These are phyloP conservation scores for Suillus plorans DNA, from an alignment of 768 basidiomycete species.

Conservation along the genomic window DNA sequence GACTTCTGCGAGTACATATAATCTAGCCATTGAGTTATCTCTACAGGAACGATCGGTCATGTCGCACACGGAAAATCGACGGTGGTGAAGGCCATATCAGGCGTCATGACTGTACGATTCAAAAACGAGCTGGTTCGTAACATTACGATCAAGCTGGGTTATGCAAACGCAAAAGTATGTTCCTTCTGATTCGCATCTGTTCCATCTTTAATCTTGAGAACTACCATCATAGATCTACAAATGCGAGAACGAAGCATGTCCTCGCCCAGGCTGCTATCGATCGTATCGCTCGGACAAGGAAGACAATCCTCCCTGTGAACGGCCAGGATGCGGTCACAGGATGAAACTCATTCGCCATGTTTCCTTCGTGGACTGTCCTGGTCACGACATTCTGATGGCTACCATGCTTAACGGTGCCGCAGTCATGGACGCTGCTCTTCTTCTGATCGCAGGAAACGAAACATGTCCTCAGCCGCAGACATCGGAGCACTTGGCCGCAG, in stretches of 20 bases:
- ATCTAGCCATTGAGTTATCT: conserved; percentile 3
- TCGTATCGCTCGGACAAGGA: conserved; percentile 95
- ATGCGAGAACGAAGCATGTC: conserved; percentile 92
- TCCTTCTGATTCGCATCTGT: conserved; percentile 8
- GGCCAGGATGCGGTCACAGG: conserved; percentile 84
- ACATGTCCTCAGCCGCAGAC: conserved; percentile 99
- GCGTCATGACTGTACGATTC: conserved; percentile 97
- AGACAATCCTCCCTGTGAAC: conserved; percentile 89
- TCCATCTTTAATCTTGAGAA: background rate
- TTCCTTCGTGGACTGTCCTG: conserved; percentile 97
- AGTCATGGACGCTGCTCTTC: conserved; percentile 97
- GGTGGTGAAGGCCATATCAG: conserved; percentile 98
- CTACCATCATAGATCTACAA: conserved; percentile 80
- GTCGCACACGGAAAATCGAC: conserved; percentile 98
- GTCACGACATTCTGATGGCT: conserved; percentile 99
- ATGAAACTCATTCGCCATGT: conserved; percentile 96
- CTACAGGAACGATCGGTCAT: conserved; percentile 92
- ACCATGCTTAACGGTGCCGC: conserved; percentile 99
- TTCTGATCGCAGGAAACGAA: conserved; percentile 97
- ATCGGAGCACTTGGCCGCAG: conserved; percentile 96
- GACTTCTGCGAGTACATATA: background rate
- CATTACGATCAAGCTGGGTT: conserved; percentile 99
- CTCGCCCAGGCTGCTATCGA: conserved; percentile 90
- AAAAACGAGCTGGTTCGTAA: conserved; percentile 99
- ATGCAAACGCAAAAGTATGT: conserved; percentile 96